Percentiles rank a stretch among this genome's conserved stretches.
These are phyloP conservation scores for Trypanosoma theileri DNA, from an alignment of 208 protist genomes.

Conservation along the genomic window DNA sequence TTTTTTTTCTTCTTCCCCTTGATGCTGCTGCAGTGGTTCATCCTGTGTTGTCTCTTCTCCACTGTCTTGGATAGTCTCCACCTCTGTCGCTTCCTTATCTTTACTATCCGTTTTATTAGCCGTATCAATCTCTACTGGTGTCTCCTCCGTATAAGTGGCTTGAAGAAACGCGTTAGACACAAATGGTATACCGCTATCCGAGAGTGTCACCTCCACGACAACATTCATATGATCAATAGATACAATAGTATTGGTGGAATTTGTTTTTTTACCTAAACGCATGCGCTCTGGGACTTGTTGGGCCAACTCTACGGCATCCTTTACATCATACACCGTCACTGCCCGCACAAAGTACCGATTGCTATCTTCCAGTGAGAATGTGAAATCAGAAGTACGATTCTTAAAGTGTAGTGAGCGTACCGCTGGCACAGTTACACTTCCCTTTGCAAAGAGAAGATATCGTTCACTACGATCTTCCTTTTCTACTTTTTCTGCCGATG, in stretches of 20 bases:
- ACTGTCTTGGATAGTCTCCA: too few species aligned
- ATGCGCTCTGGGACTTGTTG: slow-evolving; percentile 2
- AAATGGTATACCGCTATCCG: slow-evolving; percentile 64
- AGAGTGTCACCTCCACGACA: slow-evolving; percentile 50
- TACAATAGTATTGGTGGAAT: not conserved
- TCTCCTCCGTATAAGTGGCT: slow-evolving; percentile 27
- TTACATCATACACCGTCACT: slow-evolving; percentile 16
- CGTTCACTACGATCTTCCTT: not conserved
- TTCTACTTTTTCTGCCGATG: not conserved
- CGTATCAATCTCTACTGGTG: not conserved
- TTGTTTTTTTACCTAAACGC: not conserved
- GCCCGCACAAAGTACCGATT: slow-evolving; percentile 18
- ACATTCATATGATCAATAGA: slow-evolving; percentile 38
- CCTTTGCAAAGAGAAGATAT: slow-evolving; percentile 31
- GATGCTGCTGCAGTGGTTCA: not conserved
- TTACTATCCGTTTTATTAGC: too few species aligned
- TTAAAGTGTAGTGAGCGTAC: slow-evolving; percentile 30
- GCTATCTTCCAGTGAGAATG: slow-evolving; percentile 23
- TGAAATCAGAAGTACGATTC: slow-evolving; percentile 38
- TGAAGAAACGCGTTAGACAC: slow-evolving; percentile 49
- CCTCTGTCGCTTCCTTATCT: too few species aligned
- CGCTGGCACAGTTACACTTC: slow-evolving; percentile 27
- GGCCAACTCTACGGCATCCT: slow-evolving; percentile 3
- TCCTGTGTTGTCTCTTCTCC: not conserved
- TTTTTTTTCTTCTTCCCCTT: slow-evolving; percentile 4